Evolutionary conservation across 2,329 filamentous ascomycete genomes (phyloP).

Genomic region (Diaporthe sp.): DNA sequence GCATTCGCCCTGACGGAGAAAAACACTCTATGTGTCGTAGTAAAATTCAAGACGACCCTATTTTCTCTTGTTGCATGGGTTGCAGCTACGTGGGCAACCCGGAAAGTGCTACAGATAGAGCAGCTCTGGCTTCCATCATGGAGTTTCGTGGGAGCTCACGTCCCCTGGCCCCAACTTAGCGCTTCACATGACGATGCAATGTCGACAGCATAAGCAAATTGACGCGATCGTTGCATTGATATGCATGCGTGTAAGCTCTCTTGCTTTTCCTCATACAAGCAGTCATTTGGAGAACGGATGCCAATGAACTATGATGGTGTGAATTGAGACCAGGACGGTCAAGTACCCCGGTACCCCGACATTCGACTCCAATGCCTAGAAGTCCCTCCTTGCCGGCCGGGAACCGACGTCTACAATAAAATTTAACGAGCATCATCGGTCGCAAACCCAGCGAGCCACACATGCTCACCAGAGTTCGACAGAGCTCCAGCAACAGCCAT

Average conservation of each 20-base stretch:
- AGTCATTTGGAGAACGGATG: not conserved
- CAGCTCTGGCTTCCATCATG: not conserved
- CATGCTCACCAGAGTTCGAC: constrained; percentile 27
- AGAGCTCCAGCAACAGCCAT: constrained; percentile 51
- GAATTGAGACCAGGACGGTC: not conserved
- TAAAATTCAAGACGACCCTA: not conserved
- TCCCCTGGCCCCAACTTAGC: not conserved
- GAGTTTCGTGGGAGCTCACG: not conserved
- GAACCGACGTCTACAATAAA: constrained; percentile 7
- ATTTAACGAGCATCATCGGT: constrained; percentile 26
- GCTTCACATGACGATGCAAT: not conserved
- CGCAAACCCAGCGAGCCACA: not conserved
- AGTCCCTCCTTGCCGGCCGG: constrained; percentile 25
- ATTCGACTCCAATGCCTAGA: not conserved
- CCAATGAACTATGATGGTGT: not conserved
- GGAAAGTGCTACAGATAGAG: not conserved
- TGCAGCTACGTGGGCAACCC: not conserved
- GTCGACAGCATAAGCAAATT: not conserved
- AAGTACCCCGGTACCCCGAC: not conserved
- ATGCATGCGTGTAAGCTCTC: not conserved
- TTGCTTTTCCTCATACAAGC: not conserved
- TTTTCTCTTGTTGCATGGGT: not conserved
- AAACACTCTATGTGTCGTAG: too few species aligned
- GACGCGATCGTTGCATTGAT: not conserved
- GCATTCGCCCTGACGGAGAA: not conserved